These are phyloP conservation scores for Pythium aquatile DNA, from an alignment of 352 stramenopile species.

Conservation along the genomic window DNA sequence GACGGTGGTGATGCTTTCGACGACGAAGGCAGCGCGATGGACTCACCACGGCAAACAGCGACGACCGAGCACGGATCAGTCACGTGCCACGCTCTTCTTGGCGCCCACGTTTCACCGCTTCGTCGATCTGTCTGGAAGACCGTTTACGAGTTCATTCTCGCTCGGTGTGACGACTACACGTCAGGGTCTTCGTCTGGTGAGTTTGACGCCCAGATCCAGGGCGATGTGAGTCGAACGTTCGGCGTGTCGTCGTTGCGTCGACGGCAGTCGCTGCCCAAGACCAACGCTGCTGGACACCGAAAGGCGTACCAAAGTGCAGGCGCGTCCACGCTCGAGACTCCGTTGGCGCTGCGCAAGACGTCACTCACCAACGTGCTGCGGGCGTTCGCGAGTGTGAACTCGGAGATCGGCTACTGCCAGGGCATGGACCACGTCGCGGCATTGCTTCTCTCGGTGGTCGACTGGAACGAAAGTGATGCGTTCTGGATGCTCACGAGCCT, in stretches of 20 bases:
- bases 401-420: constrained; percentile 73
- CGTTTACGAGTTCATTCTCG: constrained; percentile 54
- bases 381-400: constrained; percentile 64
- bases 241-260: constrained; percentile 53
- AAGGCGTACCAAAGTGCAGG: constrained; percentile 15
- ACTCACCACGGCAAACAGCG: too few species aligned
- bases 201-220: constrained; percentile 57
- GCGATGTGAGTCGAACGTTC: constrained; percentile 70
- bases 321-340: constrained; percentile 16
- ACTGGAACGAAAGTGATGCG: constrained; percentile 62
- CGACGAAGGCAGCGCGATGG: neutral
- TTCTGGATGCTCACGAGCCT: constrained; percentile 75
- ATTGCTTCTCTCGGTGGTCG: constrained; percentile 56
- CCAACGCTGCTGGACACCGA: constrained; percentile 20
- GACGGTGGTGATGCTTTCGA: constrained; percentile 37
- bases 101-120: constrained; percentile 9
- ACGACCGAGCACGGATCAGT: neutral
- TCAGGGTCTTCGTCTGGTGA: constrained; percentile 31
- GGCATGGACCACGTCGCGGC: constrained; percentile 72
- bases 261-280: constrained; percentile 18
- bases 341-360: constrained; percentile 28
- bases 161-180: constrained; percentile 33
- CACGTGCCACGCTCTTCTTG: constrained; percentile 9
- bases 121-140: constrained; percentile 22
- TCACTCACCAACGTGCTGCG: constrained; percentile 61